Evolutionary conservation across 2,329 filamentous ascomycete genomes (phyloP).

Genomic region (Cercospora sp.): DNA sequence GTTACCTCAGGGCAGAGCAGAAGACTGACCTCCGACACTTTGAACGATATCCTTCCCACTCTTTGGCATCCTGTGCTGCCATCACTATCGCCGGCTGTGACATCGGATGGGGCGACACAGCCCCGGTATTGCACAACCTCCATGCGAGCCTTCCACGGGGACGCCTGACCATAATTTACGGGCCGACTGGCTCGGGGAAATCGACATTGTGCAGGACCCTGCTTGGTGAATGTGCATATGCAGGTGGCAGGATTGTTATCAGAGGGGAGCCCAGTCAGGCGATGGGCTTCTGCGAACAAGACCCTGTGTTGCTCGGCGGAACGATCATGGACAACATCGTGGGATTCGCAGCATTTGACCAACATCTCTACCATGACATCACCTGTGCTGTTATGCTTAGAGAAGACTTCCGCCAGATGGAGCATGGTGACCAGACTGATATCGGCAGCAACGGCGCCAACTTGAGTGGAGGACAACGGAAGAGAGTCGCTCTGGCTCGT

Average conservation of each 20-base stretch:
- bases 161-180: background rate
- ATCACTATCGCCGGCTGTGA: background rate
- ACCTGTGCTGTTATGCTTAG: background rate
- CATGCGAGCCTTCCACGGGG: background rate
- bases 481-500: constrained; percentile 46
- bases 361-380: background rate
- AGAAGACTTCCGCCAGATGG: background rate
- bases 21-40: background rate
- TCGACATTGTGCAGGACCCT: background rate
- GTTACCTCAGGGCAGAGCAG: background rate
- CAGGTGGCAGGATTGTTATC: background rate
- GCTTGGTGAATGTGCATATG: background rate
- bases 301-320: background rate
- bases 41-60: background rate
- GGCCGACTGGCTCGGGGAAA: background rate
- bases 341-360: background rate
- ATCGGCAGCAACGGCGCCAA: background rate
- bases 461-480: constrained; percentile 45
- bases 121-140: background rate
- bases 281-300: background rate
- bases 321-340: background rate
- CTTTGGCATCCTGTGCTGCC: background rate
- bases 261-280: background rate
- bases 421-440: background rate
- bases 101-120: background rate